Conservation (phyloP, 163 green algal genomes). For the Chlorella variabilis region DNA sequence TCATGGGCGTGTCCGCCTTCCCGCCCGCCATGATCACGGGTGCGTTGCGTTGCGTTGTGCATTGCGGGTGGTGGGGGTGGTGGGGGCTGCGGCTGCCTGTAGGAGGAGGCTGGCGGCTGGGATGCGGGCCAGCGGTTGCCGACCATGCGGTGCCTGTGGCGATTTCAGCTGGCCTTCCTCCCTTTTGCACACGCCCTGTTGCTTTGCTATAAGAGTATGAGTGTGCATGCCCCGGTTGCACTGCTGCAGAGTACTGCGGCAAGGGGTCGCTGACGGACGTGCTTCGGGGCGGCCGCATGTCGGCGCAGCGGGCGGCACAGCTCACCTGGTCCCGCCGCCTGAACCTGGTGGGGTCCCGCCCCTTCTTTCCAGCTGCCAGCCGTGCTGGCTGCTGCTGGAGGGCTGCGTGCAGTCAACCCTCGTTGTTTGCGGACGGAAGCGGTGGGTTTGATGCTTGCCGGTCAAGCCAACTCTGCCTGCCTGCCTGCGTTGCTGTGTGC, state of each 20-base stretch:
- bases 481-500: not conserved
- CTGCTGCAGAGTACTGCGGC: constrained; percentile 70
- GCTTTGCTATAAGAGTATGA: too few species aligned
- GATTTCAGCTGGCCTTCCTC: too few species aligned
- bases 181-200: not conserved
- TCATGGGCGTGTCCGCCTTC: constrained; percentile 71
- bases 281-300: constrained; percentile 36
- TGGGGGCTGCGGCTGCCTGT: too few species aligned
- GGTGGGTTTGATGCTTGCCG: not conserved
- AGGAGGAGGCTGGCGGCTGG: too few species aligned
- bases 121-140: too few species aligned
- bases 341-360: constrained; percentile 38
- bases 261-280: constrained; percentile 75
- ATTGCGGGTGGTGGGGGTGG: too few species aligned
- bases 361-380: too few species aligned
- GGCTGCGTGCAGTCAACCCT: not conserved
- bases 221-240: too few species aligned
- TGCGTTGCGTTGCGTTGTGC: not conserved
- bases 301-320: constrained; percentile 1
- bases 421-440: too few species aligned
- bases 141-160: too few species aligned
- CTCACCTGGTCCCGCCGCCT: constrained; percentile 63
- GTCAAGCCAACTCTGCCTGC: too few species aligned
- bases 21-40: constrained; percentile 73
- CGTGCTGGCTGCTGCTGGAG: not conserved